A percentile compares a stretch with the other conserved stretches of the same genome.
Evolutionary conservation across 495 filamentous ascomycete genomes (phyloP).

Genomic region (Neurospora terricola): DNA sequence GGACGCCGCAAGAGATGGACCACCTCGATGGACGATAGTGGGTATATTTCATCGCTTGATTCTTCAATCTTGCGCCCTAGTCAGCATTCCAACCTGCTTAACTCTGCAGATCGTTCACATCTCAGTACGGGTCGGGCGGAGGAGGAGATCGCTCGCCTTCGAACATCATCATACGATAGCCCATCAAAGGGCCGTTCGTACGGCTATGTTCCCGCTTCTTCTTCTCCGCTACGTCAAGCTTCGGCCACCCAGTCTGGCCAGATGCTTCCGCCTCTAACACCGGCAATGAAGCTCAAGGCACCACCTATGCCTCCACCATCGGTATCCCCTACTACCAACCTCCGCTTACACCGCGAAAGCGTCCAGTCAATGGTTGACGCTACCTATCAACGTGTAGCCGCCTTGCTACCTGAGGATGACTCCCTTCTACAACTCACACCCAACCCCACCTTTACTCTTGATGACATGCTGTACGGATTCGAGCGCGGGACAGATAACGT

Average conservation of each 20-base stretch:
- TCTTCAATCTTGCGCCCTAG: conserved; percentile 76
- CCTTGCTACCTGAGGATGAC: conserved; percentile 40
- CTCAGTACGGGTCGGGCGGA: conserved; percentile 84
- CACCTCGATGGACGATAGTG: conserved; percentile 78
- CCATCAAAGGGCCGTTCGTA: conserved; percentile 56
- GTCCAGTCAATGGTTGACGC: conserved; percentile 85
- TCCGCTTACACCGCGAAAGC: conserved; percentile 81
- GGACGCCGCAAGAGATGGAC: conserved; percentile 63
- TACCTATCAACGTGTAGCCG: conserved; percentile 61
- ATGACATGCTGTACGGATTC: conserved; percentile 25
- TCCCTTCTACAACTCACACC: conserved; percentile 66
- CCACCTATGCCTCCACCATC: conserved; percentile 75
- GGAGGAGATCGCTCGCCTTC: conserved; percentile 89
- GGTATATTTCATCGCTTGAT: conserved; percentile 95
- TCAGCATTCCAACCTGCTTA: conserved; percentile 48
- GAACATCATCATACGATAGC: conserved; percentile 87
- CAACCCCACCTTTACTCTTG: conserved; percentile 49
- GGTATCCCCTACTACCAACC: conserved; percentile 86
- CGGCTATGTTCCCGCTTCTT: conserved; percentile 37
- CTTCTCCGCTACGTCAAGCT: conserved; percentile 49
- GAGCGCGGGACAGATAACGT: conserved; percentile 43
- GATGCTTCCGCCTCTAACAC: conserved; percentile 75
- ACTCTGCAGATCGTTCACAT: conserved; percentile 62
- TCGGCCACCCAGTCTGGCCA: conserved; percentile 39
- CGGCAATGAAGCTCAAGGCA: conserved; percentile 74